A percentile compares a stretch with the other conserved stretches of the same genome.
phyloP scores from a whole-genome alignment of 2,329 filamentous ascomycete species.

The Gnomoniopsis smithogilvyi region DNA sequence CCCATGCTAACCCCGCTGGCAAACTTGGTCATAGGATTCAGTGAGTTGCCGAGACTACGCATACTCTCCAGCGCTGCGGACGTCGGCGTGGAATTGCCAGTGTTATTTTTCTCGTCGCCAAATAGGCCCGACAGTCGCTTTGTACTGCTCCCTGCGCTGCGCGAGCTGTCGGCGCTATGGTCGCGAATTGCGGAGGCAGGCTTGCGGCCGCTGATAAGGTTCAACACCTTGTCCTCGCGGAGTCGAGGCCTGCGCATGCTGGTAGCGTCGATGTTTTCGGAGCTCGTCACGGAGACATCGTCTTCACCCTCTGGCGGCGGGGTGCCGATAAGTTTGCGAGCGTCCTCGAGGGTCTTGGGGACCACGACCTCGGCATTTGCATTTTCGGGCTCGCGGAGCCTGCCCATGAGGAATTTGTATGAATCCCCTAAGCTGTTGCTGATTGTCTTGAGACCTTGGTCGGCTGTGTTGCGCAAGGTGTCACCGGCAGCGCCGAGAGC shows the following conservation, averaged over 20 bases:
- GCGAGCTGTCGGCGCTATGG: slow-evolving; percentile 70
- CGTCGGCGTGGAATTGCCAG: slow-evolving; percentile 27
- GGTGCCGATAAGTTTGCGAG: slow-evolving; percentile 79
- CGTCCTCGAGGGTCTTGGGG: slow-evolving; percentile 90
- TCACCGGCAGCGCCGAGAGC: slow-evolving; percentile 81
- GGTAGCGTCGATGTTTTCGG: slow-evolving; percentile 32
- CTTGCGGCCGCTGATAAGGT: slow-evolving; percentile 64
- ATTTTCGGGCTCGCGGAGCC: slow-evolving; percentile 56
- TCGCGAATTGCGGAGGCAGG: slow-evolving; percentile 53
- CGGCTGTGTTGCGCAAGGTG: slow-evolving; percentile 80
- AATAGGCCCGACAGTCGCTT: slow-evolving; percentile 45
- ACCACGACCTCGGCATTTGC: slow-evolving; percentile 53
- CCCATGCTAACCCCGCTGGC: slow-evolving; percentile 42
- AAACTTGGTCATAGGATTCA: slow-evolving; percentile 81
- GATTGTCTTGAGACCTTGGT: slow-evolving; percentile 89
- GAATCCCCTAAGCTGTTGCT: slow-evolving; percentile 87
- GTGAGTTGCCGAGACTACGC: slow-evolving; percentile 72
- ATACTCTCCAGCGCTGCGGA: slow-evolving; percentile 59
- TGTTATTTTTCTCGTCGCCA: slow-evolving; percentile 31
- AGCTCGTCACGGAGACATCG: slow-evolving; percentile 56
- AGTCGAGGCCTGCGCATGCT: slow-evolving; percentile 22
- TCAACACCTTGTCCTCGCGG: slow-evolving; percentile 64
- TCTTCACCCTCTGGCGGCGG: slow-evolving; percentile 54
- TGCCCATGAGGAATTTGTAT: slow-evolving; percentile 89
- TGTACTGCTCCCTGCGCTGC: slow-evolving; percentile 60